phyloP scores from a whole-genome alignment of 345 rosid species.

The Limnanthes douglasii region DNA sequence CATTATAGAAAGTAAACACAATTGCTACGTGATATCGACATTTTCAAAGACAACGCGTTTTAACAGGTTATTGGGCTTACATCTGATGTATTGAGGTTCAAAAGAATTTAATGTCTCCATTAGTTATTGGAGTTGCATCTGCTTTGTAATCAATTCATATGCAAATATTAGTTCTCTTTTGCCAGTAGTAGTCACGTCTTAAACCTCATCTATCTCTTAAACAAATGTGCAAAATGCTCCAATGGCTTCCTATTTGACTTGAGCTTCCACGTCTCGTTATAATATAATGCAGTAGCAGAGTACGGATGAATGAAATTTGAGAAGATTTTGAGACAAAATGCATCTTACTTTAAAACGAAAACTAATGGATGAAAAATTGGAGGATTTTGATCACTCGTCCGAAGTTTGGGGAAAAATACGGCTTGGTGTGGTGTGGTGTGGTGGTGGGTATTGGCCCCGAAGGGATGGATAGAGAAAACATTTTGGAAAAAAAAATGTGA shows the following conservation, averaged over 20 bases:
- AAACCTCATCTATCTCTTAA: not conserved
- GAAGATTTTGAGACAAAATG: not conserved
- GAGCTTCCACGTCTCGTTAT: not conserved
- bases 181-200: not conserved
- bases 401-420: constrained; percentile 78
- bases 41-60: constrained; percentile 94
- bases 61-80: constrained; percentile 89
- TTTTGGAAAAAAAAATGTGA: no score
- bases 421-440: constrained; percentile 93
- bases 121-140: constrained; percentile 75
- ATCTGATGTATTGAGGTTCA: constrained; percentile 92
- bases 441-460: constrained; percentile 88
- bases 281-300: not conserved
- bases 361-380: constrained; percentile 91
- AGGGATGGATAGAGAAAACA: constrained; percentile 8
- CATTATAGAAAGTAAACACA: no score
- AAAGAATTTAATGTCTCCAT: constrained; percentile 95
- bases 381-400: constrained; percentile 77
- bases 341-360: constrained; percentile 75
- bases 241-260: not conserved
- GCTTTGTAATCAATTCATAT: constrained; percentile 25
- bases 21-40: constrained; percentile 86
- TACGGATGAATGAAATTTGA: not conserved
- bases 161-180: constrained; percentile 8
- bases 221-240: not conserved